Evolutionary conservation across 2,329 filamentous ascomycete species (phyloP).

Genomic region (Aureobasidium sp.): DNA sequence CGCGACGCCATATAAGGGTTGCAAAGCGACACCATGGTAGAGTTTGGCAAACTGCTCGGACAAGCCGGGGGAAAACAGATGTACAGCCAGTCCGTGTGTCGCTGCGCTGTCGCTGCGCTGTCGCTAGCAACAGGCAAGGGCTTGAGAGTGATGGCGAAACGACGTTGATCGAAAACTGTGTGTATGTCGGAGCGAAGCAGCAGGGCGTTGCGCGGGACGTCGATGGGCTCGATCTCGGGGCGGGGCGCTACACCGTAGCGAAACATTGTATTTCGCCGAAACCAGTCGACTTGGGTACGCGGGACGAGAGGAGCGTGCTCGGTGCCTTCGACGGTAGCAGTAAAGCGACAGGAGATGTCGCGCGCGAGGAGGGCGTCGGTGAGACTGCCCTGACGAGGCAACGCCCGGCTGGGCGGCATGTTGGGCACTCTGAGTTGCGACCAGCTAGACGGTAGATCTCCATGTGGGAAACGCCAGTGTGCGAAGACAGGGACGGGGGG

Average conservation of each 20-base stretch:
- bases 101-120: too few relatives aligned
- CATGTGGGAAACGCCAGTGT: too few relatives aligned
- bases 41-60: neutral
- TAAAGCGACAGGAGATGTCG: constrained; percentile 3
- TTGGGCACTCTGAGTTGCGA: too few relatives aligned
- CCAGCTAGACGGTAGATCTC: too few relatives aligned
- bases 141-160: neutral
- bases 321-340: neutral
- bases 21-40: neutral
- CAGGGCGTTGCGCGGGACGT: neutral
- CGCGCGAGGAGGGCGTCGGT: neutral
- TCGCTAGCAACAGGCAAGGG: neutral
- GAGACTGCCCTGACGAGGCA: neutral
- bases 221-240: too few relatives aligned
- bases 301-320: neutral
- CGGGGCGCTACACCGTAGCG: too few relatives aligned
- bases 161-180: constrained; percentile 3
- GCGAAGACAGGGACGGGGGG: too few relatives aligned
- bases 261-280: neutral
- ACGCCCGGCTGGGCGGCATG: too few relatives aligned
- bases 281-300: neutral
- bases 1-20: neutral
- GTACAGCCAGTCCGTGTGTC: neutral
- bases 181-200: constrained; percentile 7
- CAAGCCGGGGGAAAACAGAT: neutral